phyloP scores from a whole-genome alignment of 169 alveolate species.

The Eimeria nieschulzi region DNA sequence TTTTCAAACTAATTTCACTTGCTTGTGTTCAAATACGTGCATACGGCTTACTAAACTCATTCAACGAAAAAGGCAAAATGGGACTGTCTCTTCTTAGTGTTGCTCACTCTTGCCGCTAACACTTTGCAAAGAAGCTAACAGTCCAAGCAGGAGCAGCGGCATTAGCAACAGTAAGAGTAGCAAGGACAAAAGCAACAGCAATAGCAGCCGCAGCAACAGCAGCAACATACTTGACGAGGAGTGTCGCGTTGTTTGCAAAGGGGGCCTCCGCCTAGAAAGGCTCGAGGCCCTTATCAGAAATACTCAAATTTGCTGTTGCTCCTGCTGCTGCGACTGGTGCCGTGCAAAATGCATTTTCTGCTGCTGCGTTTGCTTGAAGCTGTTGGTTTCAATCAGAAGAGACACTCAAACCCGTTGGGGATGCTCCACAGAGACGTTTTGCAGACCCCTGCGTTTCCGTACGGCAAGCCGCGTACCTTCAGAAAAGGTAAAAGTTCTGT shows the following conservation, averaged over 20 bases:
- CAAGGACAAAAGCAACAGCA: background rate
- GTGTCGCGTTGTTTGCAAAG: background rate
- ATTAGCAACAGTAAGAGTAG: background rate
- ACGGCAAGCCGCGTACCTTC: too few species aligned
- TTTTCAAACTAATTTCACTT: too few species aligned
- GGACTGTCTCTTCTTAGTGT: too few species aligned
- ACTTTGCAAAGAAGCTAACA: background rate
- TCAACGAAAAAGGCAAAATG: too few species aligned
- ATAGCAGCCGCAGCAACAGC: constrained; percentile 1
- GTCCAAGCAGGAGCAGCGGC: background rate
- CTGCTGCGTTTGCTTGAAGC: background rate
- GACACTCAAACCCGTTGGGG: background rate
- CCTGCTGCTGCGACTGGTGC: background rate
- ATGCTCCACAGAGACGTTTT: too few species aligned
- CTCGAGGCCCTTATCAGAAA: background rate
- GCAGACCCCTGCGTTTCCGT: too few species aligned
- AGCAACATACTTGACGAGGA: background rate
- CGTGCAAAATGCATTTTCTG: background rate
- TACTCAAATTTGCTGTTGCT: too few species aligned
- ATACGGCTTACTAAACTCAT: too few species aligned
- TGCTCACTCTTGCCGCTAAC: too few species aligned
- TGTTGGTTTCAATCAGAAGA: background rate
- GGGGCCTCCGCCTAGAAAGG: background rate
- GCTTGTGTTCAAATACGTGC: too few species aligned
- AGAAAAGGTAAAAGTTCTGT: too few species aligned